Evolutionary conservation across 768 basidiomycete genomes (phyloP).

Genomic region (Terana coerulea): DNA sequence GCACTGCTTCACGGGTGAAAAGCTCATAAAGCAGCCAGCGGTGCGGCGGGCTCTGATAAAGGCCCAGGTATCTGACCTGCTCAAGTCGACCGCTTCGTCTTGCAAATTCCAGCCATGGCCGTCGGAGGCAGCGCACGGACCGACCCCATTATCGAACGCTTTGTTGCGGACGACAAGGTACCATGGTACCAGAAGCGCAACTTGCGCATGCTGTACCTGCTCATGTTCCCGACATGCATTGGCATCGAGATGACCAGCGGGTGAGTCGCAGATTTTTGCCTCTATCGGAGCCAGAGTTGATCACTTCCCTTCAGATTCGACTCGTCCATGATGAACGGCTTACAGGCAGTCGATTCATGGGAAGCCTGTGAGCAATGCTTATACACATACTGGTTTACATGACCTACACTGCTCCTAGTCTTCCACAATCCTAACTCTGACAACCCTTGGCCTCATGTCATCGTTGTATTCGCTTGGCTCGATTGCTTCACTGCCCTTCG

Average conservation of each 20-base stretch:
- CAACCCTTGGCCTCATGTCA: slow-evolving; percentile 52
- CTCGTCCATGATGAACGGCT: slow-evolving; percentile 58
- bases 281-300: neutral
- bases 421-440: slow-evolving; percentile 51
- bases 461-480: slow-evolving; percentile 61
- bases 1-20: neutral
- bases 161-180: slow-evolving; percentile 39
- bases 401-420: slow-evolving; percentile 39
- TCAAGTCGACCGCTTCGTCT: neutral
- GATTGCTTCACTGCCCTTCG: slow-evolving; percentile 49
- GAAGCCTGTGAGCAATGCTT: slow-evolving; percentile 36
- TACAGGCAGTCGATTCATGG: slow-evolving; percentile 59
- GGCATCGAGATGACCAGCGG: slow-evolving; percentile 63
- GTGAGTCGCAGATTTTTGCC: slow-evolving; percentile 27
- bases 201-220: slow-evolving; percentile 48
- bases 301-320: slow-evolving; percentile 40
- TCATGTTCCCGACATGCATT: slow-evolving; percentile 57
- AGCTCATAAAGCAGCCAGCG: too few relatives aligned
- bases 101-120: slow-evolving; percentile 3
- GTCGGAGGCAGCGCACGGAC: neutral
- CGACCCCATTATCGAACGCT: slow-evolving; percentile 13
- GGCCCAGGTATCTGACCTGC: neutral
- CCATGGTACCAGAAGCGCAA: slow-evolving; percentile 66
- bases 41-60: neutral
- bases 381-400: neutral